Evolutionary conservation across 1,284 basidiomycete genomes (phyloP).

Genomic region (Tilletia indica): DNA sequence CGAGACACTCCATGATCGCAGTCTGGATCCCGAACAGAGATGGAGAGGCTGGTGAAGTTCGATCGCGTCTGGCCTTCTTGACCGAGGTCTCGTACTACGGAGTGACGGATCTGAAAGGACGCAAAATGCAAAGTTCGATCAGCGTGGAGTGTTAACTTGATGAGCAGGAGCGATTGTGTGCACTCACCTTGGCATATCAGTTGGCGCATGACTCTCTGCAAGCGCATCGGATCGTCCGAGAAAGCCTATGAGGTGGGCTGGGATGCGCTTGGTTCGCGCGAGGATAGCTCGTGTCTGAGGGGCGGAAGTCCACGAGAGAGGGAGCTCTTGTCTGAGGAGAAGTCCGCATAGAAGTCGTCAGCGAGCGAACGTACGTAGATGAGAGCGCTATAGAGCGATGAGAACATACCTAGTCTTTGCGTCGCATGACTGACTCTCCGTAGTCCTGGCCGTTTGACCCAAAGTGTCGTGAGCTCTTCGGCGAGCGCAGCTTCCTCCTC

Average conservation of each 20-base stretch:
- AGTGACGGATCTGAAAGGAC: constrained; percentile 75
- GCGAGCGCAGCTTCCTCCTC: constrained; percentile 81
- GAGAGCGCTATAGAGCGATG: constrained; percentile 65
- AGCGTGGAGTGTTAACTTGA: not conserved
- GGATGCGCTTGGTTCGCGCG: constrained; percentile 81
- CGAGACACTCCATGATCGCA: constrained; percentile 92
- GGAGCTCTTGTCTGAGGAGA: constrained; percentile 33
- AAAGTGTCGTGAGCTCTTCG: constrained; percentile 87
- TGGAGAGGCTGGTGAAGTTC: constrained; percentile 86
- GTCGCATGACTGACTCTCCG: constrained; percentile 80
- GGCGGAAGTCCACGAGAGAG: constrained; percentile 69
- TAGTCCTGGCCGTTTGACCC: constrained; percentile 80
- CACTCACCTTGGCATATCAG: constrained; percentile 73
- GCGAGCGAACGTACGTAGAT: not conserved
- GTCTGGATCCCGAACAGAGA: constrained; percentile 86
- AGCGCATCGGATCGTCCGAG: constrained; percentile 87
- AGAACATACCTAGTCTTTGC: constrained; percentile 71
- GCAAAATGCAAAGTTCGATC: not conserved
- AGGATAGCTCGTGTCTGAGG: constrained; percentile 92
- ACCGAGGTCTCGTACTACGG: constrained; percentile 42
- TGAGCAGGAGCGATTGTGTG: too few relatives aligned
- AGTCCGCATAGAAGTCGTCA: constrained; percentile 55
- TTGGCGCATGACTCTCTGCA: constrained; percentile 89
- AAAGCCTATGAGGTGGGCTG: constrained; percentile 87
- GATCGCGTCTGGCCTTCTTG: constrained; percentile 76